phyloP scores from a whole-genome alignment of 2,329 filamentous ascomycete genomes.

The Clonostachys sp. region DNA sequence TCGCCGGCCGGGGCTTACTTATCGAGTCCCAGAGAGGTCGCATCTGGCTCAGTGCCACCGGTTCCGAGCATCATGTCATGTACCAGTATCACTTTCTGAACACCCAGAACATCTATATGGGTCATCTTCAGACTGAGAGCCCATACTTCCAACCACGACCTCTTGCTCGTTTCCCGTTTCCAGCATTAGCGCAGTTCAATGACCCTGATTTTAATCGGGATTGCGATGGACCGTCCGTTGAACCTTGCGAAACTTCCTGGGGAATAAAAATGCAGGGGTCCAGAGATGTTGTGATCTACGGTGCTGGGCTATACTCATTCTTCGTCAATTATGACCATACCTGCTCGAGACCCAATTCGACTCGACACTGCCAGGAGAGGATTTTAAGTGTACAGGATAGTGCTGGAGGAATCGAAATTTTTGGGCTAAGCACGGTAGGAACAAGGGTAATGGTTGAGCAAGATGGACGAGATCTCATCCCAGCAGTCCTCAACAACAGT shows the following conservation, averaged over 20 bases:
- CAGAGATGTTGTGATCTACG: slow-evolving; percentile 52
- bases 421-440: slow-evolving; percentile 19
- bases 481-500: slow-evolving; percentile 15
- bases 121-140: slow-evolving; percentile 65
- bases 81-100: slow-evolving; percentile 64
- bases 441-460: slow-evolving; percentile 16
- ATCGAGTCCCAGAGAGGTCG: slow-evolving; percentile 27
- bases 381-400: slow-evolving; percentile 24
- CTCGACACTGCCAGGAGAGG: slow-evolving; percentile 38
- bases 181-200: slow-evolving; percentile 28
- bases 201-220: slow-evolving; percentile 49
- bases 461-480: slow-evolving; percentile 11
- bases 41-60: slow-evolving; percentile 60
- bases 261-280: slow-evolving; percentile 57
- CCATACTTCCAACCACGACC: slow-evolving; percentile 69
- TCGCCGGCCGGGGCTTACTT: slow-evolving; percentile 44
- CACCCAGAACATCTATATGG: slow-evolving; percentile 58
- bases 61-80: slow-evolving; percentile 61
- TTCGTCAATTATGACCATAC: slow-evolving; percentile 57
- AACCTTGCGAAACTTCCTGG: slow-evolving; percentile 55
- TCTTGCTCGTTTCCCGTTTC: slow-evolving; percentile 52
- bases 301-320: slow-evolving; percentile 64
- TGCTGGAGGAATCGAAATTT: slow-evolving; percentile 10
- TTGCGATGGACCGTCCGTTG: slow-evolving; percentile 21
- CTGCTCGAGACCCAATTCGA: slow-evolving; percentile 35